Conservation (phyloP, 1,139 yeast genomes). For the Casaregolazyma lundiana region DNA sequence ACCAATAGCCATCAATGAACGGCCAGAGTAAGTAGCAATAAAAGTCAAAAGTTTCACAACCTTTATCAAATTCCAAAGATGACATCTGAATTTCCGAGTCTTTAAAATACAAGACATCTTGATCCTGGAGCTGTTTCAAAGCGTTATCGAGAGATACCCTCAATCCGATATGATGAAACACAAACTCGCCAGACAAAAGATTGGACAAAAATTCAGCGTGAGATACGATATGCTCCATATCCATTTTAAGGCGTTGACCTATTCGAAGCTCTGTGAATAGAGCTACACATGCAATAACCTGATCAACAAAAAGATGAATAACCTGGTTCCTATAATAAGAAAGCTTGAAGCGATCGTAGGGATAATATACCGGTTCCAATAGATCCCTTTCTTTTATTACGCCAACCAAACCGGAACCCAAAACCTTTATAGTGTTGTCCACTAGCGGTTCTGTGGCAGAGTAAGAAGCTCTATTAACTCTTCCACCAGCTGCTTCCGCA, state of each 20-base stretch:
- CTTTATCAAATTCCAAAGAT: slow-evolving; percentile 30
- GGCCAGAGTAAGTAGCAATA: slow-evolving; percentile 43
- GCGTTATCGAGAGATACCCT: slow-evolving; percentile 34
- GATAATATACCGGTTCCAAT: slow-evolving; percentile 37
- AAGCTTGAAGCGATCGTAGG: slow-evolving; percentile 40
- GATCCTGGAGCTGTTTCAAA: slow-evolving; percentile 28
- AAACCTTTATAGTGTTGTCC: slow-evolving; percentile 36
- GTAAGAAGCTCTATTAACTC: slow-evolving; percentile 23
- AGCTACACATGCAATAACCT: slow-evolving; percentile 38
- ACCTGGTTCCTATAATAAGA: slow-evolving; percentile 42
- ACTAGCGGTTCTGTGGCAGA: slow-evolving; percentile 32
- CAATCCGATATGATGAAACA: slow-evolving; percentile 37
- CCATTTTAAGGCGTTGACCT: slow-evolving; percentile 20
- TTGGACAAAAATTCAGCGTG: slow-evolving; percentile 33
- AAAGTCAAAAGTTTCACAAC: slow-evolving; percentile 38
- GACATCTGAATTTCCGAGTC: slow-evolving; percentile 29
- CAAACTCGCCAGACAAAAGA: slow-evolving; percentile 39
- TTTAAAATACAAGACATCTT: slow-evolving; percentile 28
- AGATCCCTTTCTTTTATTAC: slow-evolving; percentile 31
- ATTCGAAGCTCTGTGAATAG: slow-evolving; percentile 28
- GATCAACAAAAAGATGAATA: slow-evolving; percentile 40
- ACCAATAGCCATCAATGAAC: slow-evolving; percentile 42
- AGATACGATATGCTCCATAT: slow-evolving; percentile 24
- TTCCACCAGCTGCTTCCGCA: slow-evolving; percentile 37
- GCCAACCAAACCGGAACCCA: slow-evolving; percentile 38